Evolutionary conservation across 2,329 filamentous ascomycete genomes (phyloP), one percentile per base, ranked within the genome.

Genomic region (Phaeoacremonium minimum): DNA sequence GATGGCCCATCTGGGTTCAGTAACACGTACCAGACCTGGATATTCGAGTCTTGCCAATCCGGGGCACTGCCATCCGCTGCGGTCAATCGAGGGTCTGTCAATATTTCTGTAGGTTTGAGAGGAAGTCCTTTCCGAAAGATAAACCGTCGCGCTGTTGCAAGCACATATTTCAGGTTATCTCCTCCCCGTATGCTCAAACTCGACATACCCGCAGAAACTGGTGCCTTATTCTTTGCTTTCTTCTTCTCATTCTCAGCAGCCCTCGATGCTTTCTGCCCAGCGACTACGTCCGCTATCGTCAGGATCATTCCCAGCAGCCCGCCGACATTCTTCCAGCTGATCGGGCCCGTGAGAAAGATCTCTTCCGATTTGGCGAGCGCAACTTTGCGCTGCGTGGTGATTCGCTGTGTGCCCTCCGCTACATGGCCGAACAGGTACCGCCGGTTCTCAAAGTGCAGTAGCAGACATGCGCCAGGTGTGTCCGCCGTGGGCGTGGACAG

Each of bases 371-470:
- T 83, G 18, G 69, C 60, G 46, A 94, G 51, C 20, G 73, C 67
- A 8, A 83, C 55, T 38, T 80, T 85, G 45, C 83, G 77, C 60
- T 90, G 81, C 26, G 73, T 71, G 53, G 85, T 71, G 32, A 82
- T 79, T 39, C 93, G 77, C 66, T 97, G 93, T 1, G 85, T 85
- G 13, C 91, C 93, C 61, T 98, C 93, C 8, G 80, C 67, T 13
- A 91, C 59, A 50, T 85, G 83, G 15, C 93, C 93, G 52, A 98
- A 85, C 13, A 96, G 49, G 60, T 98, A 98, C 39, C 87, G 77
- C 50, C 84, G 83, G 51, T 80, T 77, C 49, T 91, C 86, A 53
- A 89, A 90, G 55, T 91, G 82, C 6, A 98, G 69, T 26, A 88
- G 57, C 19, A 97, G 59, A 33, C 78, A 76, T 3, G 87, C 87